Evolutionary conservation across 805 yeast species (phyloP).

Genomic region (Metschnikowia corniflorae): DNA sequence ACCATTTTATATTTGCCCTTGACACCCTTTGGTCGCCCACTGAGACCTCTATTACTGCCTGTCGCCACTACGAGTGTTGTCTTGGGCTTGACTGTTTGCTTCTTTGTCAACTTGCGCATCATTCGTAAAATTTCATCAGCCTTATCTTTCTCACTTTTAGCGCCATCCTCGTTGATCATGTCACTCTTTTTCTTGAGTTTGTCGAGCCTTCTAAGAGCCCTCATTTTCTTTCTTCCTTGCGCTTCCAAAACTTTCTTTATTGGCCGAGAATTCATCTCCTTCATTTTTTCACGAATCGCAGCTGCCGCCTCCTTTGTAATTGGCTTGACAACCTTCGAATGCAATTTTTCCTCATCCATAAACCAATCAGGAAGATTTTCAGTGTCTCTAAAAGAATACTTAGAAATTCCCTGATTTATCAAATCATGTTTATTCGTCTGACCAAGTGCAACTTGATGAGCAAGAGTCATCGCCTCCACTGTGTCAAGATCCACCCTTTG

Average conservation of each 20-base stretch:
- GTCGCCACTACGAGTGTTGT: slow-evolving; percentile 85
- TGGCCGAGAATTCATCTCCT: slow-evolving; percentile 88
- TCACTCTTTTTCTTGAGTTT: slow-evolving; percentile 91
- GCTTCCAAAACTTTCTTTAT: slow-evolving; percentile 99
- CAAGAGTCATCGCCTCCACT: slow-evolving; percentile 95
- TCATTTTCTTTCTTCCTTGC: slow-evolving; percentile 90
- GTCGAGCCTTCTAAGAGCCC: slow-evolving; percentile 83
- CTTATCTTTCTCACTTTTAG: slow-evolving; percentile 88
- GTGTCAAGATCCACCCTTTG: slow-evolving; percentile 80
- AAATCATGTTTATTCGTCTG: slow-evolving; percentile 80
- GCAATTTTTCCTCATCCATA: slow-evolving; percentile 83
- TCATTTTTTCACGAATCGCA: slow-evolving; percentile 42
- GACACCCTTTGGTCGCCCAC: slow-evolving; percentile 96
- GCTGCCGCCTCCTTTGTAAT: slow-evolving; percentile 79
- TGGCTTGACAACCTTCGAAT: slow-evolving; percentile 83
- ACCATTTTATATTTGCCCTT: slow-evolving; percentile 99
- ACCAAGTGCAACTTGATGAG: slow-evolving; percentile 91
- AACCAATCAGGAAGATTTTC: slow-evolving; percentile 98
- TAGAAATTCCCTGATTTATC: slow-evolving; percentile 88
- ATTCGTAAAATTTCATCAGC: slow-evolving; percentile 87
- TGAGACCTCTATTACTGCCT: slow-evolving; percentile 78
- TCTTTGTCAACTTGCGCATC: slow-evolving; percentile 74
- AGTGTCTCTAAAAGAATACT: slow-evolving; percentile 84
- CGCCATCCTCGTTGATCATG: slow-evolving; percentile 79
- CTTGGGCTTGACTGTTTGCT: slow-evolving; percentile 71